Conservation (phyloP, 2,329 filamentous ascomycete species). For the Fusarium poae region DNA sequence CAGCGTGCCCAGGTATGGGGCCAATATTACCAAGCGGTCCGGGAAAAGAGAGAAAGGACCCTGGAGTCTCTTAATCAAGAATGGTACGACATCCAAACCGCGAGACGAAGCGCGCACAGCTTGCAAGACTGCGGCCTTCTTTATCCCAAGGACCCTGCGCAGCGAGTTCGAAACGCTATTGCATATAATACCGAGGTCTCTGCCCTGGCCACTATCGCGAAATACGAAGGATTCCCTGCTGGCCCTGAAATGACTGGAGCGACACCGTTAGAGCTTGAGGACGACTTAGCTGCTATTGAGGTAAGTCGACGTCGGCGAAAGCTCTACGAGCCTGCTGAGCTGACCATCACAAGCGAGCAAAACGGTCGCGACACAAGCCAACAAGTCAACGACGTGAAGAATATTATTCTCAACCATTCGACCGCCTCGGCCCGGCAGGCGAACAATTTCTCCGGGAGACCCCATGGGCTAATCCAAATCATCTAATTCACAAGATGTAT, state of each 20-base stretch:
- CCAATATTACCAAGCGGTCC: conserved; percentile 88
- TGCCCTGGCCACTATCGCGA: conserved; percentile 88
- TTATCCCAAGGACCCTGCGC: conserved; percentile 80
- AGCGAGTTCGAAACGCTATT: conserved; percentile 85
- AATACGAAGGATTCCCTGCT: conserved; percentile 95
- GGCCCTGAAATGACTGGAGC: conserved; percentile 86
- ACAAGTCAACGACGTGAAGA: conserved; percentile 60
- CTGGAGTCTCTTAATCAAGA: conserved; percentile 86
- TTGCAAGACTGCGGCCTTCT: conserved; percentile 85
- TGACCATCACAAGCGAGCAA: conserved; percentile 52
- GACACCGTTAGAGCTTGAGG: conserved; percentile 79
- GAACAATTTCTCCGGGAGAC: conserved; percentile 91
- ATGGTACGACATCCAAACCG: conserved; percentile 93
- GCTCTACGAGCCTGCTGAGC: conserved; percentile 41
- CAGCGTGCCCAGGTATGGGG: conserved; percentile 88
- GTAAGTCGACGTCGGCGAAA: conserved; percentile 61
- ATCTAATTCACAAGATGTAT: conserved; percentile 72
- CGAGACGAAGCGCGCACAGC: conserved; percentile 83
- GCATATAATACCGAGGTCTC: conserved; percentile 97
- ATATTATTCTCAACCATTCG: conserved; percentile 62
- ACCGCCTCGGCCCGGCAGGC: conserved; percentile 74
- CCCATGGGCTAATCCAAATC: conserved; percentile 92
- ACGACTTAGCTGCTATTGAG: conserved; percentile 90
- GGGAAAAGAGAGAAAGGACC: conserved; percentile 83
- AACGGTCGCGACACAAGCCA: conserved; percentile 55